Conservation (phyloP, 345 rosid species). For the Isatis tinctoria region DNA sequence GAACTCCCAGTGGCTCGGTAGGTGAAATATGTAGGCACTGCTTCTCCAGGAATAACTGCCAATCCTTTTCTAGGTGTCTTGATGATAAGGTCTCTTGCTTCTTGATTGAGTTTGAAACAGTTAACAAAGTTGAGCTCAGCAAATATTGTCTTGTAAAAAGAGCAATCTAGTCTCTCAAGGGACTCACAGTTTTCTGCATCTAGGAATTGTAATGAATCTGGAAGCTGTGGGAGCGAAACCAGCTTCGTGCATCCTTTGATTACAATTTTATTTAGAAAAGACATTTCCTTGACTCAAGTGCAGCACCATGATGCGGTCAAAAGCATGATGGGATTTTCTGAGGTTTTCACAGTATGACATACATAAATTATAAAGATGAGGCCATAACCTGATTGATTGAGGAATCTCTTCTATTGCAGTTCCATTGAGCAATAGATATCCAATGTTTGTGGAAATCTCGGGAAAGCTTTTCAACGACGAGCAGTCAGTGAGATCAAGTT, state of each 20-base stretch:
- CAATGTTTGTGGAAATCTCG: background rate
- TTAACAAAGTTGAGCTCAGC: background rate
- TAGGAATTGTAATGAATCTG: background rate
- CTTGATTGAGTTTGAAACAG: conserved; percentile 1
- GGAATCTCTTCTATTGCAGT: conserved; percentile 7
- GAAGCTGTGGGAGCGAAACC: conserved; percentile 8
- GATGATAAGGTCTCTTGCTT: background rate
- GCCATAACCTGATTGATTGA: background rate
- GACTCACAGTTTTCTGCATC: conserved; percentile 1
- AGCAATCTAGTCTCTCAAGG: background rate
- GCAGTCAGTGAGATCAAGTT: background rate
- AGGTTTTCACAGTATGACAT: too few relatives aligned
- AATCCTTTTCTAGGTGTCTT: background rate
- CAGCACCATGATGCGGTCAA: background rate
- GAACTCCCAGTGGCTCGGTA: background rate
- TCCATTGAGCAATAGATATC: background rate
- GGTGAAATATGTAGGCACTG: background rate
- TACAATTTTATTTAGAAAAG: background rate
- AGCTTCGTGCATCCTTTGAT: background rate
- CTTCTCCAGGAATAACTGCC: background rate
- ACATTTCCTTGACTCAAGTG: background rate
- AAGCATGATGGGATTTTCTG: too few relatives aligned
- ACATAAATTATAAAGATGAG: background rate
- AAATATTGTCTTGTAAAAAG: background rate
- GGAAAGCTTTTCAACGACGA: conserved; percentile 3